Conservation (phyloP, 2,329 filamentous ascomycete genomes). For the Botrytis hyacinthi region DNA sequence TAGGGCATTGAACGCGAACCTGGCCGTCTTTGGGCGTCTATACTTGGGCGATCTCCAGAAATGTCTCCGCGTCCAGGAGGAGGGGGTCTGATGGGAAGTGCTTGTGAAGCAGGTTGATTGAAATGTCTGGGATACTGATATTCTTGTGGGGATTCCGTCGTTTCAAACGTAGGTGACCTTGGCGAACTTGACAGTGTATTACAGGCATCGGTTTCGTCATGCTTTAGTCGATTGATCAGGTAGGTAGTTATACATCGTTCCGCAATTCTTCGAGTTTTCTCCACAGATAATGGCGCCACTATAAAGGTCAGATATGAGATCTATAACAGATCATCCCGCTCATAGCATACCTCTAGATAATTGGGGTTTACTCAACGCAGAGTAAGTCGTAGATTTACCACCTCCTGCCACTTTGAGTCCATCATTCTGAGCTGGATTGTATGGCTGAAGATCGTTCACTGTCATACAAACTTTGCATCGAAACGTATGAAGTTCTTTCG, state of each 20-base stretch:
- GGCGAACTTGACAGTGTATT: constrained; percentile 5
- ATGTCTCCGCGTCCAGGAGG: neutral
- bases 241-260: constrained; percentile 50
- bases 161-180: constrained; percentile 1
- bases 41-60: neutral
- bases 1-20: constrained; percentile 25
- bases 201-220: constrained; percentile 35
- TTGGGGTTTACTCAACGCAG: constrained; percentile 25
- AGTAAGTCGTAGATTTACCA: constrained; percentile 26
- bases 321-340: neutral
- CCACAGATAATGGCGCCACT: constrained; percentile 55
- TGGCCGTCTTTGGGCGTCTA: neutral
- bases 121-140: constrained; percentile 2
- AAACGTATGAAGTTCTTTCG: constrained; percentile 68
- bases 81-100: constrained; percentile 16
- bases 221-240: constrained; percentile 46
- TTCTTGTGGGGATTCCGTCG: constrained; percentile 4
- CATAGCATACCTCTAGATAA: constrained; percentile 27
- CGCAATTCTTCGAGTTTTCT: constrained; percentile 57
- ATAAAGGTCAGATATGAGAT: constrained; percentile 17
- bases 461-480: constrained; percentile 81
- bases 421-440: constrained; percentile 18
- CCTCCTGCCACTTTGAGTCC: constrained; percentile 24
- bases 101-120: constrained; percentile 11
- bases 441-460: constrained; percentile 71